Conservation (phyloP, 768 basidiomycete genomes). For the Trametes cubensis region DNA sequence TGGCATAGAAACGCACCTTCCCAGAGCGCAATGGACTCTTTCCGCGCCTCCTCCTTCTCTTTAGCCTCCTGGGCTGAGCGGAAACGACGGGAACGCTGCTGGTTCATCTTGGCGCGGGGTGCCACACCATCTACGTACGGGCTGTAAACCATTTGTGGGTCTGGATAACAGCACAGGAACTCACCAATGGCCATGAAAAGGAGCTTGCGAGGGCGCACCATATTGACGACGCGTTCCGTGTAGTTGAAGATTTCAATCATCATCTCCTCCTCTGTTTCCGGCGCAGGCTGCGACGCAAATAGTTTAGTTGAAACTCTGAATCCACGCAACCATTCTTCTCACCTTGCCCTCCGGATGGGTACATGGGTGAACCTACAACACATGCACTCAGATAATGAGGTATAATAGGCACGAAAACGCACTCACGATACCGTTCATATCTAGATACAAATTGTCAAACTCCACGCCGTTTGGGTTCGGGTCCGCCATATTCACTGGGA, state of each 20-base stretch:
- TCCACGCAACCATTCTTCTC: constrained; percentile 20
- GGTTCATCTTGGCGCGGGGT: constrained; percentile 99
- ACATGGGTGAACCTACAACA: constrained; percentile 88
- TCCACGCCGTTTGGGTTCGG: constrained; percentile 96
- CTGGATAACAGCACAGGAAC: constrained; percentile 1
- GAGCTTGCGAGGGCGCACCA: constrained; percentile 92
- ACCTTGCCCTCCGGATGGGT: constrained; percentile 98
- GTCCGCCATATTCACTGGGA: constrained; percentile 77
- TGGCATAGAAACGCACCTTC: constrained; percentile 54
- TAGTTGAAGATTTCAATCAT: constrained; percentile 97
- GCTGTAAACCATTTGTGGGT: not conserved
- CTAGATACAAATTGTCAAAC: constrained; percentile 95
- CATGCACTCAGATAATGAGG: not conserved
- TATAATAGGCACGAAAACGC: not conserved
- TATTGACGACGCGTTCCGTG: constrained; percentile 95
- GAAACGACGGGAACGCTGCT: constrained; percentile 96
- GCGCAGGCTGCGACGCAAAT: constrained; percentile 66
- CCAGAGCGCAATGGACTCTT: constrained; percentile 82
- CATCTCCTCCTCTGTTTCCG: constrained; percentile 99
- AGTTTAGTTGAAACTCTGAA: constrained; percentile 1
- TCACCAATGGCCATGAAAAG: constrained; percentile 98
- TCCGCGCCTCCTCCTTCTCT: constrained; percentile 87
- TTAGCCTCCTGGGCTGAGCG: constrained; percentile 93
- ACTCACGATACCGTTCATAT: constrained; percentile 98
- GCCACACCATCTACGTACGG: constrained; percentile 82